These are phyloP conservation scores for Fraxinus baroniana DNA, from an alignment of 305 asterid genomes.

Conservation along the genomic window DNA sequence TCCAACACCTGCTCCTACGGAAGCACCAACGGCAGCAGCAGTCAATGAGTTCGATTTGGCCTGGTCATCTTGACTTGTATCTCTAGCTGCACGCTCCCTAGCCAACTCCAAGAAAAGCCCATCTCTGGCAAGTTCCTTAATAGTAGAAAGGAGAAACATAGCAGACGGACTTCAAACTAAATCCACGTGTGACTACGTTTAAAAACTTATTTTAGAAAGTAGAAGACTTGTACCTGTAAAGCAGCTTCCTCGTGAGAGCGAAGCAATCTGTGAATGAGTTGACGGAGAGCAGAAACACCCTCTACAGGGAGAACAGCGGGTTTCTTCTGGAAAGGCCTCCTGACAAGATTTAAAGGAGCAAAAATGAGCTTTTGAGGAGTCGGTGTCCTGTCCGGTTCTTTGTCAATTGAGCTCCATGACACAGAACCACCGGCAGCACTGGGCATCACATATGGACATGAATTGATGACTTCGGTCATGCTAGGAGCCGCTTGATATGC, in stretches of 20 bases:
- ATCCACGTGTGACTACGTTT: neutral
- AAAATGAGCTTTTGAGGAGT: constrained; percentile 47
- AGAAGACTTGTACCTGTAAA: constrained; percentile 52
- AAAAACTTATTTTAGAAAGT: neutral
- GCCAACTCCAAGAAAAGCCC: constrained; percentile 72
- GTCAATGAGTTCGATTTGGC: constrained; percentile 54
- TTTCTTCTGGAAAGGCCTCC: constrained; percentile 74
- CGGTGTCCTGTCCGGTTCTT: constrained; percentile 34
- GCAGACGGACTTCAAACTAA: neutral
- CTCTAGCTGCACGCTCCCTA: constrained; percentile 62
- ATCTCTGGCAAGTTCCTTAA: constrained; percentile 82
- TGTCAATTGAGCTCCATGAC: constrained; percentile 56
- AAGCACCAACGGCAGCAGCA: constrained; percentile 95
- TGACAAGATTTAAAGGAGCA: constrained; percentile 64
- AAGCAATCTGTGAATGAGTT: constrained; percentile 64
- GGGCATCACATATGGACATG: constrained; percentile 89
- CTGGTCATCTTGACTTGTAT: constrained; percentile 46
- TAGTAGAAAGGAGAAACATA: neutral
- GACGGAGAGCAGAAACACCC: constrained; percentile 75
- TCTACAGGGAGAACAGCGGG: constrained; percentile 78
- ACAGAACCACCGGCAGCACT: constrained; percentile 55
- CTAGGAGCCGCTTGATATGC: constrained; percentile 84
- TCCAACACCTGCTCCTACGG: constrained; percentile 96
- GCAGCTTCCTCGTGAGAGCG: constrained; percentile 82
- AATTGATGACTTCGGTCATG: constrained; percentile 73